Base-by-base conservation (phyloP, 2,329 filamentous ascomycete species). In the Cladophialophora immunda region DNA sequence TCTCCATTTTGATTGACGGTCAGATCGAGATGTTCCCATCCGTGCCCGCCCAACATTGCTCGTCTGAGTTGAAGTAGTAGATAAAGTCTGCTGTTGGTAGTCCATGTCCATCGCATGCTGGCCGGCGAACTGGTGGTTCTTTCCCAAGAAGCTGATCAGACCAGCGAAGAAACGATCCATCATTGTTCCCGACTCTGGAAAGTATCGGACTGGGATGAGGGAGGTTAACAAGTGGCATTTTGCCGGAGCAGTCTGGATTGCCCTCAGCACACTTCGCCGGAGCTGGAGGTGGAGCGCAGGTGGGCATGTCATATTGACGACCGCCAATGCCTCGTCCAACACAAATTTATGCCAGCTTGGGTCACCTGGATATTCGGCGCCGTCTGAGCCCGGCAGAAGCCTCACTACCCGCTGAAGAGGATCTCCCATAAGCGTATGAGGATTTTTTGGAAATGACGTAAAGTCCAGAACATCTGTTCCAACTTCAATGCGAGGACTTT, bases 121-220 rank as follows among this genome's bases (percentile, higher is more conserved):
- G 9, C 19, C 22, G 2, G 19, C 3, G 19, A 50, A 25, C 3
- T 8, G 19, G 13, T 25, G 11, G 25, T 25, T 4, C n/a, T 36
- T 15, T 22, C 22, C 29, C 4, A 36, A 38, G 29, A 34, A 57
- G 25, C 30, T 19, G 27, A 57, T 57, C 30, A 57, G 27, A 19
- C 54, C 54, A 22, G 19, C 17, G 27, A 57, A 38, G n/a, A 36
- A 57, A 2, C 54, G 54, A 27, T 57, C 30, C 9, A 57, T 4
- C 4, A 34, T 15, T 11, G 19, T 32, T 11, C 17, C 29, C 4
- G 30, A 57, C 19, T 19, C 30, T 25, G 54, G 29, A 38, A 57
- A 57, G 29, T 57, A 32, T 34, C 19, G 9, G n/a, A 22, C 17
- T 13, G 54, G 54, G 11, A 57, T 57, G 54, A 36, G 25, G 4